Base-by-base conservation (phyloP, 208 protist species). In the Tritrichomonas foetus region DNA sequence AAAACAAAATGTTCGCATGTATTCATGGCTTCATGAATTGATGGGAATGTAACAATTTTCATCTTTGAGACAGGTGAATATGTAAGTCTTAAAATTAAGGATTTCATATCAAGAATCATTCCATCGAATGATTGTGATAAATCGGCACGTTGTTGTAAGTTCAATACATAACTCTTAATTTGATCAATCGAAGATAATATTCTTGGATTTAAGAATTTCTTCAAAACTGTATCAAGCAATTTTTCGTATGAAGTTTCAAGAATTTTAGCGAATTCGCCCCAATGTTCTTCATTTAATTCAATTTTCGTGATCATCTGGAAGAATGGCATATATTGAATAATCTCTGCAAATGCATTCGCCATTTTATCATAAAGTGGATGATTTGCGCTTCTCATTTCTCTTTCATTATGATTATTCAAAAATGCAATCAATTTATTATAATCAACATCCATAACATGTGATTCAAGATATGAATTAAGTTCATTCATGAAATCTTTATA, bases 401-500 rank as follows among this genome's bases (percentile, higher is more conserved):
- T 82, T 82, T 82, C 74, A 82, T 82, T 82, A 41, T 82, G 41
- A 50, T 9, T 50, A n/a, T 39, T 39, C 2, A 82, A 39, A 50
- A 82, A 82, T 50, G 33, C 41, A 3, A 82, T 47, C 33, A 82
- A 20, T 82, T 39, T 49, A 41, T 49, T 82, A 14, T 47, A 47
- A 50, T 82, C 41, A 0, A 82, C 22, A 47, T 82, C 41, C 8
- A 82, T 27, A 3, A 82, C 41, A 27, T 82, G 27, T 50, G 74
- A 47, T 30, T 82, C 74, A 36, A 50, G 8, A 44, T 47, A 47
- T 27, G 11, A 47, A 39, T 44, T 50, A 9, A 50, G n/a, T 16
- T 82, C 74, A 50, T 82, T 41, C 74, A 82, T 82, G 41, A 82
- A 82, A 30, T 50, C 30, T 41, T 82, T 33, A 82, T 82, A 82